A percentile compares a stretch with the other conserved stretches of the same genome.
Conservation (phyloP, 768 basidiomycete species). For the Tylopilus sp. region DNA sequence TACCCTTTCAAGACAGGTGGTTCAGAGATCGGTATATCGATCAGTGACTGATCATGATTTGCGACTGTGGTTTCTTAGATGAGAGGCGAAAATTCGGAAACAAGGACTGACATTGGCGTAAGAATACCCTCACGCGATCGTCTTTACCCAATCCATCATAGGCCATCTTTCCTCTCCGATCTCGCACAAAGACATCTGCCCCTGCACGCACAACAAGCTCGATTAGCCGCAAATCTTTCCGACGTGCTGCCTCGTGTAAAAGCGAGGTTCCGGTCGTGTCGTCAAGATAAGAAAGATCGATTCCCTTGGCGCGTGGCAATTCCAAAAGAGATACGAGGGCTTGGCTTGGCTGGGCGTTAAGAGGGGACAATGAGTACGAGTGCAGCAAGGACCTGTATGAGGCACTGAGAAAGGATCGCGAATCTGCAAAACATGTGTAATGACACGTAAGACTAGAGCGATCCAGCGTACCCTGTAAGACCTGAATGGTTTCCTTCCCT, state of each 20-base stretch:
- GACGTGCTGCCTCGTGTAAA: slow-evolving; percentile 81
- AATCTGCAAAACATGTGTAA: slow-evolving; percentile 47
- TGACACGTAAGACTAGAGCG: background rate
- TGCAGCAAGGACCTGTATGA: slow-evolving; percentile 71
- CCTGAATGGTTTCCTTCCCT: slow-evolving; percentile 58
- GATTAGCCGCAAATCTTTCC: slow-evolving; percentile 76
- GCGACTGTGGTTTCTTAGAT: slow-evolving; percentile 46
- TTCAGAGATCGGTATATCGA: slow-evolving; percentile 47
- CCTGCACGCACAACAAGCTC: slow-evolving; percentile 84
- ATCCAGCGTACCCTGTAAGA: slow-evolving; percentile 59
- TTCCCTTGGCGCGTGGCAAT: slow-evolving; percentile 62
- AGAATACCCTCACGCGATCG: slow-evolving; percentile 76
- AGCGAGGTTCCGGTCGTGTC: slow-evolving; percentile 72
- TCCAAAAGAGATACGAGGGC: slow-evolving; percentile 57
- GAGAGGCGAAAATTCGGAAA: background rate
- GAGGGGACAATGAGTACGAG: slow-evolving; percentile 65
- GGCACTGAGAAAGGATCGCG: slow-evolving; percentile 70
- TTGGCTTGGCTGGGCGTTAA: slow-evolving; percentile 37
- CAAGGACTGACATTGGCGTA: slow-evolving; percentile 69
- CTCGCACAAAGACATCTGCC: slow-evolving; percentile 84
- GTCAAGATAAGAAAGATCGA: slow-evolving; percentile 81
- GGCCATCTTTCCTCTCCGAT: slow-evolving; percentile 67
- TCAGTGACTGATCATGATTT: slow-evolving; percentile 74
- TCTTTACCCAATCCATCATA: slow-evolving; percentile 72
- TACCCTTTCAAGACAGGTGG: slow-evolving; percentile 71